Evolutionary conservation across 805 yeast species (phyloP), one percentile per base, ranked within the genome.

Genomic region (Lipomyces starkeyi): DNA sequence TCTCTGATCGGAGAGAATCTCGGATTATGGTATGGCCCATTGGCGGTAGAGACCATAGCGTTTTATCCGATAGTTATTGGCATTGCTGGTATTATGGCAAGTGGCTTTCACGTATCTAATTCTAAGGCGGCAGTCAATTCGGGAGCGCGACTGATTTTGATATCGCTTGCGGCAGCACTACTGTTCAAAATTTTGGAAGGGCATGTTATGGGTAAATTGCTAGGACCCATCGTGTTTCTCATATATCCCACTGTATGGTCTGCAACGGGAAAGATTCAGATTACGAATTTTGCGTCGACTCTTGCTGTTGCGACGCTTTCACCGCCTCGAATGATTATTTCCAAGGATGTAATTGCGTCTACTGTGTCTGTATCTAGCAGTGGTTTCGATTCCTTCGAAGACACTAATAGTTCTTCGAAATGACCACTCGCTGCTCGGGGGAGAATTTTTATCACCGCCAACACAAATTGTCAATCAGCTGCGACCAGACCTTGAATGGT

Each of bases 381-480:
- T 67, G 3, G 57, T 69, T n/a, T 47, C 59, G 11, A 54, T 47
- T 25, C 61, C 66, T 8, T 37, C 35, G 20, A 32, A 60, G 29
- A 55, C 53, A 14, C 13, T 57, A 20, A 17, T 61, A 14, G 60
- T 49, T 6, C 58, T 69, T 29, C 65, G 72, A n/a, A 56, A 47
- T 49, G 71, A 69, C 56, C 70, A 69, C 58, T 63, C 72, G 53
- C n/a, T 69, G 5, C 65, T 68, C 3, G 72, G 70, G 3, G 71
- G 73, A 5, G 61, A 62, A 9, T 66, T 40, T 29, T 43, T 35
- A 3, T 47, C 52, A 11, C 67, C 70, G 22, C 68, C 65, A 3
- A 37, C 65, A 14, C 43, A 34, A 17, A 32, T 58, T 22, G 56
- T 59, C 32, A 34, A 34, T 9, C 34, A 62, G n/a, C 22, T 62